Percentiles rank a stretch among this genome's conserved stretches.
Conservation (phyloP, 148 eudicot species). For the Mesembryanthemum crystallinum region DNA sequence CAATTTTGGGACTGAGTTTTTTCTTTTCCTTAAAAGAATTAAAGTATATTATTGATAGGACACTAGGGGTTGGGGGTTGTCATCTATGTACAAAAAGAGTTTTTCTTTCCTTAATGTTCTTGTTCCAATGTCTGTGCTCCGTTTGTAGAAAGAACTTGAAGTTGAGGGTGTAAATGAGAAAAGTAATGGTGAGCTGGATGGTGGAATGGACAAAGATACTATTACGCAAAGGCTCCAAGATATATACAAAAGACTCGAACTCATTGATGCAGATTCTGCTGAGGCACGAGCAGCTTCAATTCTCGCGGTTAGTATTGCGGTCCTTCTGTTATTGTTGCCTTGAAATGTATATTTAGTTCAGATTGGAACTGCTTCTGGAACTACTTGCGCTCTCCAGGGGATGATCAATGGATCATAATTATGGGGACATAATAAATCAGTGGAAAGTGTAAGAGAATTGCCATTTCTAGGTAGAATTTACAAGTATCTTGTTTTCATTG, state of each 20-base stretch:
- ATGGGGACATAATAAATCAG: background rate
- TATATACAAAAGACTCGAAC: conserved; percentile 90
- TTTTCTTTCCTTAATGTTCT: conserved; percentile 8
- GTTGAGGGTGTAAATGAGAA: conserved; percentile 52
- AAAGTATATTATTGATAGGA: too few relatives aligned
- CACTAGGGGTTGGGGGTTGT: too few relatives aligned
- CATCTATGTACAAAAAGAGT: too few relatives aligned
- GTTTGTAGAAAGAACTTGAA: conserved; percentile 60
- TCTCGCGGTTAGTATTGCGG: conserved; percentile 70
- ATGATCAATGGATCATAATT: background rate
- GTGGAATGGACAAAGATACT: conserved; percentile 50
- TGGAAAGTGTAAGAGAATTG: background rate
- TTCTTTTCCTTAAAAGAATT: too few relatives aligned
- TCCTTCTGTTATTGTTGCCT: background rate
- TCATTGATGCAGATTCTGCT: conserved; percentile 92
- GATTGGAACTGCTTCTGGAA: background rate
- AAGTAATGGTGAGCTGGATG: conserved; percentile 42
- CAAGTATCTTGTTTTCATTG: conserved; percentile 7
- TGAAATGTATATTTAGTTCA: background rate
- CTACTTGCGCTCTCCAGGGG: background rate
- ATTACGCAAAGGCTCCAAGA: conserved; percentile 65
- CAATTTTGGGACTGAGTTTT: too few relatives aligned
- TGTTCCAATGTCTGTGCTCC: conserved; percentile 12
- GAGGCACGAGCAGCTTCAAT: conserved; percentile 95
- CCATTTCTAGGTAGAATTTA: background rate